These are phyloP conservation scores for Aquilaria yunnanensis DNA, from an alignment of 345 rosid species.

Conservation along the genomic window DNA sequence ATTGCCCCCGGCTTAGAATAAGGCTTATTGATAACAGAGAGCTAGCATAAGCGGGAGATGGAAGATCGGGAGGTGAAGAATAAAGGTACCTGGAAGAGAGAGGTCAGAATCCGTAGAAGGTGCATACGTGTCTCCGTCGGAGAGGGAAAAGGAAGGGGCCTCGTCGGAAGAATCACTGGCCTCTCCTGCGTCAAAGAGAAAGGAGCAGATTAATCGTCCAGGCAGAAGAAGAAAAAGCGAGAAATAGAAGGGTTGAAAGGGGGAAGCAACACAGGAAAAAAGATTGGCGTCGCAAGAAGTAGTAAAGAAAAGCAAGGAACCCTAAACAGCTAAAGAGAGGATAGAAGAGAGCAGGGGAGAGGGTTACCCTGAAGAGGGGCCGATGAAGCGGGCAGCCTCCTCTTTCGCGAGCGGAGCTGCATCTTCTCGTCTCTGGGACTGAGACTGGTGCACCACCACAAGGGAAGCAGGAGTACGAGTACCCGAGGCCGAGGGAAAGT, in stretches of 20 bases:
- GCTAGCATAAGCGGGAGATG: too few species aligned
- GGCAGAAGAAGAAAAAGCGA: not conserved
- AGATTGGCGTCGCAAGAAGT: not conserved
- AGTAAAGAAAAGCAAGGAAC: not conserved
- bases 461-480: too few species aligned
- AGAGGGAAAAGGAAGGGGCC: constrained; percentile 2
- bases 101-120: constrained; percentile 27
- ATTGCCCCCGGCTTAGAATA: not conserved
- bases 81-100: not conserved
- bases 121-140: constrained; percentile 14
- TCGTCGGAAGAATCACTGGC: constrained; percentile 13
- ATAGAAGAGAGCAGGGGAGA: not conserved
- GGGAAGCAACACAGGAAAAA: not conserved
- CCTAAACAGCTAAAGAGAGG: not conserved
- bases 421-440: not conserved
- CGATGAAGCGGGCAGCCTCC: not conserved
- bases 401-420: constrained; percentile 14
- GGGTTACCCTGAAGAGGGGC: not conserved
- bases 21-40: not conserved
- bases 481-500: too few species aligned
- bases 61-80: not conserved
- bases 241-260: not conserved
- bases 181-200: constrained; percentile 13
- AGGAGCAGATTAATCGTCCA: not conserved
- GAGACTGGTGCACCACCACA: too few species aligned